These are phyloP conservation scores for Millerozyma acaciae DNA, from an alignment of 805 yeast genomes.

Conservation along the genomic window DNA sequence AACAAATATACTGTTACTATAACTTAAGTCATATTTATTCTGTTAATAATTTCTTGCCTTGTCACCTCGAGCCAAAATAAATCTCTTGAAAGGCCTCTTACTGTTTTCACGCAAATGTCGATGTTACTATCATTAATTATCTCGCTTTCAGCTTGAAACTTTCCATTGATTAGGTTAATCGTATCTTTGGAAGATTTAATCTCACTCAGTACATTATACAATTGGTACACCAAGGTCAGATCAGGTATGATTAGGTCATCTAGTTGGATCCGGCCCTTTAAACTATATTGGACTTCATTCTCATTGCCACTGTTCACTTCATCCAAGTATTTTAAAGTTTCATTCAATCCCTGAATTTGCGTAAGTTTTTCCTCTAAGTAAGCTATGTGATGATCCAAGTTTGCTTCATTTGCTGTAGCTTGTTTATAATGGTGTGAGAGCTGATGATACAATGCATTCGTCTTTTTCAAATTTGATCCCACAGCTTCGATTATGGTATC, in stretches of 20 bases:
- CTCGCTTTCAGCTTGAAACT: conserved; percentile 34
- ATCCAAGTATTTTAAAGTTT: conserved; percentile 21
- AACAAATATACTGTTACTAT: conserved; percentile 1
- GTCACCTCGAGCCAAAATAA: conserved; percentile 39
- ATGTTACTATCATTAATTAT: conserved; percentile 29
- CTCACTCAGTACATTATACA: conserved; percentile 59
- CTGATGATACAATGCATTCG: conserved; percentile 28
- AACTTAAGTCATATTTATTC: background rate
- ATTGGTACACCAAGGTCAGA: conserved; percentile 48
- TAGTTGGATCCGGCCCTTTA: conserved; percentile 14
- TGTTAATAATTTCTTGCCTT: conserved; percentile 26
- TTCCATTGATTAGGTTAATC: conserved; percentile 50
- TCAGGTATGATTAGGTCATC: conserved; percentile 40
- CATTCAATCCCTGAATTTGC: conserved; percentile 20
- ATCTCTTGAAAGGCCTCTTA: conserved; percentile 36
- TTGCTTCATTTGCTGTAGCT: conserved; percentile 32
- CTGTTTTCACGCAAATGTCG: conserved; percentile 32
- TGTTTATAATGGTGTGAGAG: conserved; percentile 31
- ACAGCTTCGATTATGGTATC: conserved; percentile 11
- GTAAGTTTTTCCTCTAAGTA: conserved; percentile 26
- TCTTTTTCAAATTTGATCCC: conserved; percentile 16
- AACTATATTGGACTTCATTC: conserved; percentile 14
- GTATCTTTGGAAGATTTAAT: conserved; percentile 74
- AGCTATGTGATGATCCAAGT: conserved; percentile 25
- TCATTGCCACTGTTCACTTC: conserved; percentile 18